Evolutionary conservation across 2,329 filamentous ascomycete species (phyloP), one percentile per base, ranked within the genome.

Genomic region (Seiridium unicorne): DNA sequence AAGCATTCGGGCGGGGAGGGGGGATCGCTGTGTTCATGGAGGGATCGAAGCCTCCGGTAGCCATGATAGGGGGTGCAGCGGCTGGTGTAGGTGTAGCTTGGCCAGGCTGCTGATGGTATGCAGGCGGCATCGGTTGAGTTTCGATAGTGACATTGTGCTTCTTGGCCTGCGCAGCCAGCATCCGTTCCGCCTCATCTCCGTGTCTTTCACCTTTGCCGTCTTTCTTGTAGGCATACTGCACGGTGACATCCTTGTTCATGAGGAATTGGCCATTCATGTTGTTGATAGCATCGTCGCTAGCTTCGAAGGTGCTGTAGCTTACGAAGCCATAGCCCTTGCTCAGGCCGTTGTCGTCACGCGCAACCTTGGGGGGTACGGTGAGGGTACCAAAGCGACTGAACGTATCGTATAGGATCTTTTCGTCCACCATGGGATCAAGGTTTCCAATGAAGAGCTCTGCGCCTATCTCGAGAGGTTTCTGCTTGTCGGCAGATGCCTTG

Each of bases 211-310:
- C 94, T 79, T 97, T 97, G 67, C 95, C 95, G 71, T 99, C 95
- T 78, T 98, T 98, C 83, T 99, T 99, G 84, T 97, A 98, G 44
- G 95, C 95, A 75, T 98, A 99, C 76, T 98, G 94, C 49, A 99
- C 95, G 3, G 90, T 91, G 68, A 98, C 90, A 75, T 97, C 91
- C 79, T 97, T 97, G 81, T 95, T 97, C 82, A 96, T 93, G 62
- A 99, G 86, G 76, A 95, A 98, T 78, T 98, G 93, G 56, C 92
- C 92, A 73, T 97, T 91, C 90, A 99, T 93, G 73, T 94, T 95
- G 66, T 88, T 84, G 64, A 96, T 92, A 47, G 95, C 93, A 63
- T 92, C 89, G 71, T 99, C 95, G 9, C 92, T 95, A 67, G 92
- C 90, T 71, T 98, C 95, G 73, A 99, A 99, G 71, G 91, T 90